A percentile compares a stretch with the other conserved stretches of the same genome.
phyloP scores from a whole-genome alignment of 495 filamentous ascomycete genomes.

The Pseudoneurospora amorphoporcata region DNA sequence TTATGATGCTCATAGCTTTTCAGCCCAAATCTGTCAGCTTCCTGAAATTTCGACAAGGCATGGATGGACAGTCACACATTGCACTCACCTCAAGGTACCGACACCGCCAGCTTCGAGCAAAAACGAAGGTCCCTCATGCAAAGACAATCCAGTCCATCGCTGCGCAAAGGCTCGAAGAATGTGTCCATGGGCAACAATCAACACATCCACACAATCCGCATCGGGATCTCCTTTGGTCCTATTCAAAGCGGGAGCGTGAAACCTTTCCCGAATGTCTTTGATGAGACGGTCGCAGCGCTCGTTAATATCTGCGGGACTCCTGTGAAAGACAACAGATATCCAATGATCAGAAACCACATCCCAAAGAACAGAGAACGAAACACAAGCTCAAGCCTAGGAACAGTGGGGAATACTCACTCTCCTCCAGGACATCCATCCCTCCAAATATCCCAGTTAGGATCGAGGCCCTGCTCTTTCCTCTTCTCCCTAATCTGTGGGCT shows the following conservation, averaged over 20 bases:
- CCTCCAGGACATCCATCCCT: slow-evolving; percentile 63
- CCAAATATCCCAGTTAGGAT: slow-evolving; percentile 71
- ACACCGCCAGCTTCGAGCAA: slow-evolving; percentile 78
- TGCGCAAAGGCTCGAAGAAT: slow-evolving; percentile 84
- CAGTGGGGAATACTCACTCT: slow-evolving; percentile 34
- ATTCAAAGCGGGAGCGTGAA: slow-evolving; percentile 43
- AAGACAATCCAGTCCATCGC: slow-evolving; percentile 65
- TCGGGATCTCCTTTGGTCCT: slow-evolving; percentile 31
- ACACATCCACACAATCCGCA: slow-evolving; percentile 36
- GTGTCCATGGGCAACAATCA: slow-evolving; percentile 72
- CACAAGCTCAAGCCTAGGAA: not conserved
- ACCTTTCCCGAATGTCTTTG: slow-evolving; percentile 52
- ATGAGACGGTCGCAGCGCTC: slow-evolving; percentile 66
- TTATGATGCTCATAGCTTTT: slow-evolving; percentile 54
- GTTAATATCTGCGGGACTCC: slow-evolving; percentile 53
- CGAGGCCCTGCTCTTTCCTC: slow-evolving; percentile 49
- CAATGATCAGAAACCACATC: not conserved
- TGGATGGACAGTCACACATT: not conserved
- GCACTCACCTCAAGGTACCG: slow-evolving; percentile 57
- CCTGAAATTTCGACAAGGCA: not conserved
- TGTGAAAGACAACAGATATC: slow-evolving; percentile 2
- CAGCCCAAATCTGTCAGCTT: slow-evolving; percentile 11
- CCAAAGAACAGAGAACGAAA: not conserved
- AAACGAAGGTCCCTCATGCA: slow-evolving; percentile 56
- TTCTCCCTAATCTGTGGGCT: slow-evolving; percentile 54